Conservation (phyloP, 345 rosid species). For the Litchi chinensis region DNA sequence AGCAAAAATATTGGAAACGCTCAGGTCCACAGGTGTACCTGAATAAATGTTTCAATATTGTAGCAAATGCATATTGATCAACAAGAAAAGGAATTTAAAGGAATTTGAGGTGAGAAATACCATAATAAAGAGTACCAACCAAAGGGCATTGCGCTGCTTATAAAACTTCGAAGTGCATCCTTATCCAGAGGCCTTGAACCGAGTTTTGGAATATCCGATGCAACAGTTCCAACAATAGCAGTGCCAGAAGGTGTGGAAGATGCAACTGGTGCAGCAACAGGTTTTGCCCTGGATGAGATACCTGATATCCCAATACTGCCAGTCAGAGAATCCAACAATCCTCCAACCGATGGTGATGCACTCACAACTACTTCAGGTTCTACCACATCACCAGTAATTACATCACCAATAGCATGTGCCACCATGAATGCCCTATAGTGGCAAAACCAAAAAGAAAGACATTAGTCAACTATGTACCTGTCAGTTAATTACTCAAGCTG, state of each 20-base stretch:
- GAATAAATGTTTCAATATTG: conserved; percentile 12
- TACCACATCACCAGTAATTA: conserved; percentile 68
- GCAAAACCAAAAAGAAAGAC: conserved; percentile 4
- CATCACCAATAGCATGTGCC: conserved; percentile 81
- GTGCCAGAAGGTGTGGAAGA: conserved; percentile 58
- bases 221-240: conserved; percentile 47
- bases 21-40: conserved; percentile 93
- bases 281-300: conserved; percentile 84
- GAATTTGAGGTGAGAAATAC: conserved; percentile 31
- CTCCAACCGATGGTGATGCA: conserved; percentile 81
- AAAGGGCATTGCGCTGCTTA: conserved; percentile 83
- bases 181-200: conserved; percentile 82
- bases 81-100: conserved; percentile 13
- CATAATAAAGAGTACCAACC: conserved; percentile 61
- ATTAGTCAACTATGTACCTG: conserved; percentile 1
- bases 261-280: conserved; percentile 75
- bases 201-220: conserved; percentile 70
- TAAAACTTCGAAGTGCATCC: conserved; percentile 74
- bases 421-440: conserved; percentile 80
- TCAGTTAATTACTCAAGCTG: background rate
- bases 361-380: conserved; percentile 88
- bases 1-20: conserved; percentile 58
- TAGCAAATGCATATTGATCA: conserved; percentile 16
- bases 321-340: conserved; percentile 91
- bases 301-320: conserved; percentile 88